Conservation (phyloP, 495 filamentous ascomycete genomes). For the Rusavskia elegans region DNA sequence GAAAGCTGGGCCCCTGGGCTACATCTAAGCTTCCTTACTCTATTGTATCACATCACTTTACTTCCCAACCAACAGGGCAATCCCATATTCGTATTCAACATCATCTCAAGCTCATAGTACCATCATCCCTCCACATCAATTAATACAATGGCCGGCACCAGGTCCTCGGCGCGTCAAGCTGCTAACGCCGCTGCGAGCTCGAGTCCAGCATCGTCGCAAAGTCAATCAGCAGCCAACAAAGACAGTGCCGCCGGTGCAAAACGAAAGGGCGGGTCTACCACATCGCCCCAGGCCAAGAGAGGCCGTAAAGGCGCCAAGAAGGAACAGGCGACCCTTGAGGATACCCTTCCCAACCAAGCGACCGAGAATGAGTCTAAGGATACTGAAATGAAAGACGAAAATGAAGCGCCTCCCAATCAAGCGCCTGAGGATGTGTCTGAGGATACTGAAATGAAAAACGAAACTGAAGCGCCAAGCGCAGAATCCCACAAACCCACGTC, state of each 20-base stretch:
- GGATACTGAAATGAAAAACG: neutral
- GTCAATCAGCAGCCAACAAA: slow-evolving; percentile 1
- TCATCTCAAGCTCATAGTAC: too few relatives aligned
- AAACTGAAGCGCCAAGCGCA: neutral
- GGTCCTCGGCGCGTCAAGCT: slow-evolving; percentile 13
- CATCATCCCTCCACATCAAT: neutral
- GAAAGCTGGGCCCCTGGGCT: too few relatives aligned
- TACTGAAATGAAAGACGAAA: slow-evolving; percentile 2
- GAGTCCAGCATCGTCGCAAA: slow-evolving; percentile 8
- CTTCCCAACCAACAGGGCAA: too few relatives aligned
- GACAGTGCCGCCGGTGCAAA: slow-evolving; percentile 7
- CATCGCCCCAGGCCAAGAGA: slow-evolving; percentile 10
- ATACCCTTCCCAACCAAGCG: slow-evolving; percentile 7
- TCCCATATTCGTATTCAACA: too few relatives aligned
- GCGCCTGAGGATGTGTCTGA: slow-evolving; percentile 4
- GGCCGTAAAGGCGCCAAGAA: slow-evolving; percentile 11
- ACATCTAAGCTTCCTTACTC: too few relatives aligned
- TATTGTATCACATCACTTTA: too few relatives aligned
- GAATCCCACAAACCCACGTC: neutral
- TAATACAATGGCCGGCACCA: slow-evolving; percentile 9
- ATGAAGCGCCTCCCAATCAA: slow-evolving; percentile 8
- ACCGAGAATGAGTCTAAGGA: slow-evolving; percentile 3
- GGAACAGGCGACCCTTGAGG: slow-evolving; percentile 15
- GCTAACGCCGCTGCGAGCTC: slow-evolving; percentile 5
- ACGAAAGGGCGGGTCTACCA: slow-evolving; percentile 9